Base-by-base conservation (phyloP, 2,329 filamentous ascomycete genomes). In the Ophiostoma pallidulum region DNA sequence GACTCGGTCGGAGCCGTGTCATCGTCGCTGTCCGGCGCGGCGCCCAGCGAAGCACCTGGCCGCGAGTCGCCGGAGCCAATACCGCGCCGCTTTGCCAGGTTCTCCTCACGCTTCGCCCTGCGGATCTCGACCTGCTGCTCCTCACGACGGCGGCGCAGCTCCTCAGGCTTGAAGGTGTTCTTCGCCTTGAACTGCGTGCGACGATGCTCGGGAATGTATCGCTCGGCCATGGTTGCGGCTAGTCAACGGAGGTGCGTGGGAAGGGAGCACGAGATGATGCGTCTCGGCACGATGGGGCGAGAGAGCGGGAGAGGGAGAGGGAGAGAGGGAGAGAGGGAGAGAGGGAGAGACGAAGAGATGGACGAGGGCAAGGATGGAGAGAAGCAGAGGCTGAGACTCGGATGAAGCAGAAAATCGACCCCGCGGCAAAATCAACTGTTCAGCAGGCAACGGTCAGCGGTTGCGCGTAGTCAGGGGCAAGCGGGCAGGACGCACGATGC, bases 131-230 rank as follows among this genome's bases (percentile, higher is more conserved):
- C 92, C 73, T 97, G 92, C 70, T 96, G 90, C 72, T 98, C 92
- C 69, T 98, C 92, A 65, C 92, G 92, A 66, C 92, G 92, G 63
- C 92, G 90, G 66, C 92, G 88, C 57, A 98, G 84, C 75, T 98
- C 92, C 68, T 98, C 92, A 61, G 91, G 91, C 81, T 96, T 96
- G 78, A 98, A 97, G 63, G 88, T 88, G 71, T 87, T 91, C 80
- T 96, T 96, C 48, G 92, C 92, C 84, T 98, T 98, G 83, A 95
- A 98, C 74, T 95, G 90, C 57, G 88, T 96, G 66, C 92, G 90
- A 69, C 92, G 89, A 77, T 98, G 92, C 75, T 98, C 92, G 68
- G 92, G 92, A 64, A 98, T 98, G 75, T 96, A 98, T 64, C 92
- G 87, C 69, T 98, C 92, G 69, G 92, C 86, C 92, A 98, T 98